Percentiles rank a stretch among this genome's conserved stretches.
phyloP scores from a whole-genome alignment of 78 protist species.

The Dictyostelium intermedium region DNA sequence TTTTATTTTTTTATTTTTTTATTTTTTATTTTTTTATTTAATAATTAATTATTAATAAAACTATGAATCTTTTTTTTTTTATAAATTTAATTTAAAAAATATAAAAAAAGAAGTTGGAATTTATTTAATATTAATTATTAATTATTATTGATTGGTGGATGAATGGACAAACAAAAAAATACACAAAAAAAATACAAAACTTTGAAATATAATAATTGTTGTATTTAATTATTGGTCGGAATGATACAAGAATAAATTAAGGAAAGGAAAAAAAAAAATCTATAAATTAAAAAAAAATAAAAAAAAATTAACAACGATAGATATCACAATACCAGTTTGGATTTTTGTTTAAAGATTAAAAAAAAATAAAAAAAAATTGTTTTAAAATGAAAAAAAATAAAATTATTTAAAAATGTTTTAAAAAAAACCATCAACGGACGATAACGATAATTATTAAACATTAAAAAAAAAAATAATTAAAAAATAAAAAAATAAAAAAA shows the following conservation, averaged over 20 bases:
- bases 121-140: too few relatives aligned
- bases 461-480: too few relatives aligned
- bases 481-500: too few relatives aligned
- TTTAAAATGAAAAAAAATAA: too few relatives aligned
- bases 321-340: not conserved
- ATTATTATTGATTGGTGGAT: not conserved
- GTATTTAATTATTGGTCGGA: not conserved
- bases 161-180: not conserved
- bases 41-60: too few relatives aligned
- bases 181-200: not conserved
- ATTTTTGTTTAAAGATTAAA: not conserved
- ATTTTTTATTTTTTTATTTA: too few relatives aligned
- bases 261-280: not conserved
- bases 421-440: not conserved
- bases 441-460: not conserved
- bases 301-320: not conserved
- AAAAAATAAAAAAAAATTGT: too few relatives aligned
- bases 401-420: too few relatives aligned
- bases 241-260: not conserved
- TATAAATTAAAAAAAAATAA: too few relatives aligned
- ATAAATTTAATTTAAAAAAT: too few relatives aligned
- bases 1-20: not conserved
- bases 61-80: not conserved
- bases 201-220: not conserved
- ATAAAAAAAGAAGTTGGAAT: not conserved